Percentiles rank a stretch among this genome's conserved stretches.
These are phyloP conservation scores for Colletotrichum orchidophilum DNA, from an alignment of 2,329 filamentous ascomycete species.

Conservation along the genomic window DNA sequence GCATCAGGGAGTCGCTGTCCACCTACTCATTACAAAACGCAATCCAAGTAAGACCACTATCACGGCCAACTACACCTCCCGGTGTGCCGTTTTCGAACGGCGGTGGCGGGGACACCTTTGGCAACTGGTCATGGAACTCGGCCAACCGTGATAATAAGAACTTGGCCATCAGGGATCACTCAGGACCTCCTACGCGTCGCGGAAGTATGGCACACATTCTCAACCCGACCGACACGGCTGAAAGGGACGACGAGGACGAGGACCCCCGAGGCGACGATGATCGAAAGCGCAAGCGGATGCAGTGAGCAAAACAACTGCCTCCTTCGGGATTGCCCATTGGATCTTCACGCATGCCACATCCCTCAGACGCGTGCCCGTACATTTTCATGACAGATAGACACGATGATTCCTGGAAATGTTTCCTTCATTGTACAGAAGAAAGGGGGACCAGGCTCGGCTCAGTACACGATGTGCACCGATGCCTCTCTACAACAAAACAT, in stretches of 20 bases:
- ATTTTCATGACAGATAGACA: conserved; percentile 14
- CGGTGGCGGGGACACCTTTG: conserved; percentile 55
- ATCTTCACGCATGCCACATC: not conserved
- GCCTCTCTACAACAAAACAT: not conserved
- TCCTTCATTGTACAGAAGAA: conserved; percentile 23
- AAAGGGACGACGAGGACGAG: conserved; percentile 65
- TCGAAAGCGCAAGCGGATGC: conserved; percentile 69
- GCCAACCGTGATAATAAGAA: conserved; percentile 61
- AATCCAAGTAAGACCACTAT: conserved; percentile 54
- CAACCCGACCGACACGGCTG: conserved; percentile 67
- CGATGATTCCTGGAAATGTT: conserved; percentile 11
- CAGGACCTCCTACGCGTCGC: conserved; percentile 64
- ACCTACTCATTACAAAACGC: conserved; percentile 60
- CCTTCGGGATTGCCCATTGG: not conserved
- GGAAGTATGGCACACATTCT: conserved; percentile 72
- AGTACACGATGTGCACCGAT: conserved; percentile 16
- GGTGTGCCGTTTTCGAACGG: conserved; percentile 60
- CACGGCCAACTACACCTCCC: conserved; percentile 64
- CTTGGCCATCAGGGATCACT: conserved; percentile 62
- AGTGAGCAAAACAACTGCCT: conserved; percentile 43
- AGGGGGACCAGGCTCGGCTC: not conserved
- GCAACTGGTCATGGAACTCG: conserved; percentile 66
- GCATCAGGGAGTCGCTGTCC: conserved; percentile 65
- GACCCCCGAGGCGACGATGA: conserved; percentile 66
- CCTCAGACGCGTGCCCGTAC: conserved; percentile 6